These are phyloP conservation scores for Blastobotrys buckinghamii DNA, from an alignment of 1,139 yeast genomes.

Conservation along the genomic window DNA sequence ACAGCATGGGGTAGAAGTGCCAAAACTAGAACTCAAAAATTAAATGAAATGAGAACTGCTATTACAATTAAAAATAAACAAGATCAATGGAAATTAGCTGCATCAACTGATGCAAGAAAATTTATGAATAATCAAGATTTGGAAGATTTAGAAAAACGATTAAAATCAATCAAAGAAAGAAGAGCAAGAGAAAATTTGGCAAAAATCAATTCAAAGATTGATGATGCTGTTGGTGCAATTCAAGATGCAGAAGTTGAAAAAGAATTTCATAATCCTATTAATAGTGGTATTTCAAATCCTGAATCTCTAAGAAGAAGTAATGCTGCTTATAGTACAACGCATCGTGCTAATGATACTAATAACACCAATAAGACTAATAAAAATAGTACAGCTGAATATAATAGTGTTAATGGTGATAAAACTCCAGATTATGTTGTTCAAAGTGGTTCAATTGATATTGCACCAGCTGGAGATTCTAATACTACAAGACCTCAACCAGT, in stretches of 20 bases:
- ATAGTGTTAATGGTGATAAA: neutral
- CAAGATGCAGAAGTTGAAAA: slow-evolving; percentile 1
- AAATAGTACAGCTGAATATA: neutral
- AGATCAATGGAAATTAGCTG: slow-evolving; percentile 12
- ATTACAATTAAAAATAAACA: slow-evolving; percentile 4
- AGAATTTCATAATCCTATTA: neutral
- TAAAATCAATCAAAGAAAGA: neutral
- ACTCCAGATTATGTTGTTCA: neutral
- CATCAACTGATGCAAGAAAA: slow-evolving; percentile 8
- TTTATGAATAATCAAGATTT: slow-evolving; percentile 9
- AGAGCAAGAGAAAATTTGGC: slow-evolving; percentile 2
- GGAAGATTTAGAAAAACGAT: slow-evolving; percentile 8
- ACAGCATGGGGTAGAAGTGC: neutral
- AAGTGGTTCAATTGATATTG: neutral
- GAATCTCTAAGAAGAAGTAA: neutral
- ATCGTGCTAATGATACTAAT: neutral
- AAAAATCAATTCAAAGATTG: neutral
- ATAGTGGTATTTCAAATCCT: neutral
- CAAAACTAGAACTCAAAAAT: neutral
- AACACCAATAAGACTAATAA: neutral
- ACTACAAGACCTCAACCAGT: too few species aligned
- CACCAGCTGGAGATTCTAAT: neutral
- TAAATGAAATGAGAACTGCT: slow-evolving; percentile 4
- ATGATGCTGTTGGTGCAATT: slow-evolving; percentile 1
- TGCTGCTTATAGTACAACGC: neutral